Base-by-base conservation (phyloP, 129 eudicot species). In the Lactuca sativa region DNA sequence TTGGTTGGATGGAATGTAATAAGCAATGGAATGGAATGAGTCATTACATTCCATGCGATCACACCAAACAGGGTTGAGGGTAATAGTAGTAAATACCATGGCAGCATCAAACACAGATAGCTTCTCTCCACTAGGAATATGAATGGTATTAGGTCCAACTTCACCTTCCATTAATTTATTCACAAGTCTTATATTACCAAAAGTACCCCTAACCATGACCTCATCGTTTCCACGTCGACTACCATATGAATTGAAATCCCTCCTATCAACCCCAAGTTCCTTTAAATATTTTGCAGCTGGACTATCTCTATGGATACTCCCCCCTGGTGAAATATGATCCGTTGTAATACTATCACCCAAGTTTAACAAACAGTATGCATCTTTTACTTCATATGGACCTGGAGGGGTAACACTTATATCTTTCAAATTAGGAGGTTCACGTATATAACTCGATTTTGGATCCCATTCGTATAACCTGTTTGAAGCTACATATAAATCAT, bases 121-220 rank as follows among this genome's bases (percentile, higher is more conserved):
- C 66, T 70, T 62, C 33, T 69, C 72, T 52, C 71, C 76, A 43
- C 66, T 71, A 11, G 82, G 74, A 34, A 57, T 57, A 64, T 71
- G 78, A 57, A 71, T 48, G 37, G 82, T 71, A 40, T 78, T 56
- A 4, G 77, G 77, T 14, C 74, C 82, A 56, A 57, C 77, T 34
- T 71, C 77, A 13, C 81, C 76, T 21, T 47, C 68, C 73, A 78
- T 12, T 48, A 62, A 44, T 7, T 71, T 56, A 56, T 78, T 78
- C 30, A 64, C 60, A 5, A 71, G 34, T 14, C 74, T 40, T 33
- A 78, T 57, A 56, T 78, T 78, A 34, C 57, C 77, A 57, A 71
- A 78, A 33, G 77, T 71, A 11, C 77, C 82, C 18, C 82, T 72
- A 17, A 40, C 78, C 82, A 78, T 78, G 17, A 66, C 74, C 63